Base-by-base conservation (phyloP, 768 basidiomycete species). In the Suillus subluteus region DNA sequence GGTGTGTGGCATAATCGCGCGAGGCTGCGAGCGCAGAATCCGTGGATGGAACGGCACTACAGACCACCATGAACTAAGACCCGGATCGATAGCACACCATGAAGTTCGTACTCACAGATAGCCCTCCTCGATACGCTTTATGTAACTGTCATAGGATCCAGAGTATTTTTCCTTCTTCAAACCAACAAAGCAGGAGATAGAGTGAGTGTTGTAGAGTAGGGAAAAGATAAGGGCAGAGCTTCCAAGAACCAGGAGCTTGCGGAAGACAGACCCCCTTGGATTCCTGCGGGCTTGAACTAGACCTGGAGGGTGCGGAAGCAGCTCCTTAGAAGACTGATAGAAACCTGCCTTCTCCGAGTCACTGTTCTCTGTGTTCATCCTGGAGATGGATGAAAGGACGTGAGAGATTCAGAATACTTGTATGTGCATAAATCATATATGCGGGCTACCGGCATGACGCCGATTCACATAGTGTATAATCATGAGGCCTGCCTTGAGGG, bases 11-110 rank as follows among this genome's bases (percentile, higher is more conserved):
- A 73, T 87, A 90, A 30, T 77, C 74, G 23, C 84, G 82, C 26
- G 90, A 90, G 6, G 85, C 81, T 37, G 79, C 80, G 2, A 88
- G 70, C 2, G 91, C 91, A 66, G 86, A 89, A 58, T 84, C 82
- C 6, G 80, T 71, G 67, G 81, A 84, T 1, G 90, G 91, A 13
- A 89, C 74, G 16, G 84, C 84, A 26, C 88, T 89, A 38, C 6
- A 41, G 59, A 62, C 15, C 40, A 52, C 48, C 23, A 30, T 67
- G 59, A 67, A 59, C n/a, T 11, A 1, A 16, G 40, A 16, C 7
- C 6, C 2, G 2, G 15, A n/a, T 46, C 35, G 32, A 6, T 15
- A 40, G 23, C 52, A 11, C 54, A 23, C 11, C 37, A 40, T 38
- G 40, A 66, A 62, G 63, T 46, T 30, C 4, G 21, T n/a, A 71